phyloP scores from a whole-genome alignment of 2,329 filamentous ascomycete genomes.

The Arthrinium puccinioides region DNA sequence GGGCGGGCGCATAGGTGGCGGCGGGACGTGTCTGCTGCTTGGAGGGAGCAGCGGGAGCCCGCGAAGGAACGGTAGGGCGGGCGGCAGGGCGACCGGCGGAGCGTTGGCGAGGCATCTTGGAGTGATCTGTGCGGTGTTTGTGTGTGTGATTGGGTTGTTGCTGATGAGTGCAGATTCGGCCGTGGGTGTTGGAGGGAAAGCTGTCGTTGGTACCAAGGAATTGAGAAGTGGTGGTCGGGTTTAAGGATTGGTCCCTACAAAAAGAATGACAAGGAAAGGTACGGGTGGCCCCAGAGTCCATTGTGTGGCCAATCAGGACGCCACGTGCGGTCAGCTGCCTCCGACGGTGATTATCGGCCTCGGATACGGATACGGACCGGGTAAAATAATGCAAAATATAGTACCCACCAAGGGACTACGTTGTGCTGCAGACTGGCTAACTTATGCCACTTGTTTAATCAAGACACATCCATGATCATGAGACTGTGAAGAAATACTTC shows the following conservation, averaged over 20 bases:
- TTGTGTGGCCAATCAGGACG: conserved; percentile 4
- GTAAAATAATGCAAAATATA: no score
- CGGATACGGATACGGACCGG: no score
- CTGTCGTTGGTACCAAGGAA: neutral
- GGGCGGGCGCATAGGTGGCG: conserved; percentile 52
- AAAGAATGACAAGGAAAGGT: conserved; percentile 1
- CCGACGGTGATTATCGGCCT: no score
- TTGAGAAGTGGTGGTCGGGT: conserved; percentile 1
- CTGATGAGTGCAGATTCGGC: neutral
- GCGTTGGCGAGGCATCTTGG: conserved; percentile 71
- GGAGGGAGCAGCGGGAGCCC: conserved; percentile 38
- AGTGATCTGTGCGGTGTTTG: neutral
- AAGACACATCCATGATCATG: no score
- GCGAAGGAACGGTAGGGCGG: conserved; percentile 59
- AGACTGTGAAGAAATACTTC: no score
- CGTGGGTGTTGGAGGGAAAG: neutral
- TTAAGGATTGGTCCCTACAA: conserved; percentile 1
- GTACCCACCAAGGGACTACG: no score
- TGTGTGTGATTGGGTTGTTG: neutral
- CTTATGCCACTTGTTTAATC: no score
- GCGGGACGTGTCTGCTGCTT: conserved; percentile 63
- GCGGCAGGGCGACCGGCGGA: conserved; percentile 50
- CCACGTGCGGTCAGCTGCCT: conserved; percentile 3
- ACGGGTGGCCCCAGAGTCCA: neutral
- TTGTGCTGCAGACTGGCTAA: no score